Conservation (phyloP, 345 rosid species). For the Kandelia obovata region DNA sequence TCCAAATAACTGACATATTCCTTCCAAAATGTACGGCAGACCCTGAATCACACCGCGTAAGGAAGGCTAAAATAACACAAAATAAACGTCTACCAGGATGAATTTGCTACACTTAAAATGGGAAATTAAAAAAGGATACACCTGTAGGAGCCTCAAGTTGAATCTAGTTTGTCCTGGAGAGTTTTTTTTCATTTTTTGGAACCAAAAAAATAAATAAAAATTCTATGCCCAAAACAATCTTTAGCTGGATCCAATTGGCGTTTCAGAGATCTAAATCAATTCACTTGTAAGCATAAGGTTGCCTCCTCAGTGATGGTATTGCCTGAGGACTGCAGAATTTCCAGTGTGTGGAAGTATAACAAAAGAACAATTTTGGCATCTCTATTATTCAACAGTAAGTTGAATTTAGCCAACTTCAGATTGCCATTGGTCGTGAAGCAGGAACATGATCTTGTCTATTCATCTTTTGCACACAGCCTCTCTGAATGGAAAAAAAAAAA, state of each 20-base stretch:
- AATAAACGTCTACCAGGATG: background rate
- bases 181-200: too few species aligned
- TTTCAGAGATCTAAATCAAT: background rate
- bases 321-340: background rate
- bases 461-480: conserved; percentile 74
- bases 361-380: background rate
- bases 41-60: too few species aligned
- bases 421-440: conserved; percentile 1
- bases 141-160: conserved; percentile 4
- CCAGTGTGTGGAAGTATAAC: conserved; percentile 2
- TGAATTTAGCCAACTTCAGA: conserved; percentile 14
- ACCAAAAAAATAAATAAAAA: background rate
- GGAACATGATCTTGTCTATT: conserved; percentile 18
- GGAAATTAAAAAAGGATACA: background rate
- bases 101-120: conserved; percentile 1
- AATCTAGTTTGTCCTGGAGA: background rate
- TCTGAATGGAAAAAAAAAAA: conserved; percentile 42
- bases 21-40: too few species aligned
- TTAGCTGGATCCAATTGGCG: conserved; percentile 2
- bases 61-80: background rate
- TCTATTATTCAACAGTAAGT: background rate
- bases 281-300: background rate
- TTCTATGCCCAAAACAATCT: conserved; percentile 28
- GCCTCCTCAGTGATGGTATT: conserved; percentile 3
- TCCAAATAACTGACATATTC: too few species aligned